Evolutionary conservation across 169 alveolate species (phyloP).

Genomic region (Babesia bovis): DNA sequence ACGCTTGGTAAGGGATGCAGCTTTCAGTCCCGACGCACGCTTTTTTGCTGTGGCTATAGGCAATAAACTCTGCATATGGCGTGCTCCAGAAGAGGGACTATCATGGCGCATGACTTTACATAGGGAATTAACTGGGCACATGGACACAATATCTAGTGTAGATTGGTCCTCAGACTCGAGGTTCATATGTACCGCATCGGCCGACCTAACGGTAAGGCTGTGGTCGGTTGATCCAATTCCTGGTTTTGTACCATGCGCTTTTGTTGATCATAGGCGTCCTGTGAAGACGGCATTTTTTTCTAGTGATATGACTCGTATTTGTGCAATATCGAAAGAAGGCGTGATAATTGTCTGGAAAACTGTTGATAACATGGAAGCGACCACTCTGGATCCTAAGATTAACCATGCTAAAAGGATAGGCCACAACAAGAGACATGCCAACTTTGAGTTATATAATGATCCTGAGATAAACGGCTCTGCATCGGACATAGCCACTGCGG

Average conservation of each 20-base stretch:
- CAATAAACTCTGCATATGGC: slow-evolving; percentile 70
- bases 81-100: slow-evolving; percentile 64
- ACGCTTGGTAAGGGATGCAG: slow-evolving; percentile 54
- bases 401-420: slow-evolving; percentile 54
- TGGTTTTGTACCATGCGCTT: slow-evolving; percentile 76
- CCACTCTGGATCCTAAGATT: background rate
- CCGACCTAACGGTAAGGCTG: slow-evolving; percentile 82
- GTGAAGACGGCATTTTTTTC: slow-evolving; percentile 82
- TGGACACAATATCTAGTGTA: slow-evolving; percentile 69
- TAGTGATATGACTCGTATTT: slow-evolving; percentile 73
- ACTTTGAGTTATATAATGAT: background rate
- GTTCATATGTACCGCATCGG: slow-evolving; percentile 75
- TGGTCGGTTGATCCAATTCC: slow-evolving; percentile 73
- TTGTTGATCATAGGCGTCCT: slow-evolving; percentile 77
- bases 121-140: slow-evolving; percentile 77
- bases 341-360: slow-evolving; percentile 81
- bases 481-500: slow-evolving; percentile 31
- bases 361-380: background rate
- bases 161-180: slow-evolving; percentile 78
- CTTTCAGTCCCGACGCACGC: slow-evolving; percentile 70
- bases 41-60: slow-evolving; percentile 70
- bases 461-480: background rate
- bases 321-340: slow-evolving; percentile 81
- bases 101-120: slow-evolving; percentile 72
- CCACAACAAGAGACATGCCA: background rate